A percentile compares a stretch with the other conserved stretches of the same genome.
Evolutionary conservation across 129 eudicot species (phyloP).

Genomic region (Helianthus tuberosus): DNA sequence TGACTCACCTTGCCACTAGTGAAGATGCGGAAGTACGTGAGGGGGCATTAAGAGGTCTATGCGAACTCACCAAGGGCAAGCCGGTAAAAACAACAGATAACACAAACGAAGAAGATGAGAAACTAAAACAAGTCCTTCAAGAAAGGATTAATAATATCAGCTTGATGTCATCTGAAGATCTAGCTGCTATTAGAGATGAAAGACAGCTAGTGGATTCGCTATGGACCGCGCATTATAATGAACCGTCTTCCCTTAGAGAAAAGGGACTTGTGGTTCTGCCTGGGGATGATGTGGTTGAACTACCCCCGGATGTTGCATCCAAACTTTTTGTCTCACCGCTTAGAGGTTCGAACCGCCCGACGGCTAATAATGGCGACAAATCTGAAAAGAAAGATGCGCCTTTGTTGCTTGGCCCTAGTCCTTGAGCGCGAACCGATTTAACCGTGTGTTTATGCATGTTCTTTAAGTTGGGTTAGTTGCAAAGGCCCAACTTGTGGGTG

Average conservation of each 20-base stretch:
- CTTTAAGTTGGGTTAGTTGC: too few species aligned
- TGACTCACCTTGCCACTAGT: constrained; percentile 79
- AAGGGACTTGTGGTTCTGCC: constrained; percentile 85
- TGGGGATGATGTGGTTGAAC: constrained; percentile 55
- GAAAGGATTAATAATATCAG: constrained; percentile 72
- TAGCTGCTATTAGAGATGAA: constrained; percentile 76
- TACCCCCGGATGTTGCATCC: constrained; percentile 87
- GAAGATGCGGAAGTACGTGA: constrained; percentile 81
- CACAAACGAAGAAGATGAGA: constrained; percentile 52
- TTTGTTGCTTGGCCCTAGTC: constrained; percentile 66
- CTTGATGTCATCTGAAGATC: constrained; percentile 75
- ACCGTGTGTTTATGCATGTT: neutral
- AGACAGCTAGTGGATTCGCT: constrained; percentile 79
- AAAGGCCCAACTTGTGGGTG: too few species aligned
- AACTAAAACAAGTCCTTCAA: constrained; percentile 65
- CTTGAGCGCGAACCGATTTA: constrained; percentile 12
- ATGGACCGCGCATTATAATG: constrained; percentile 60
- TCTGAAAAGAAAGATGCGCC: constrained; percentile 56
- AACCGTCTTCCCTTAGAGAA: constrained; percentile 79
- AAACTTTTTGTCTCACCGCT: constrained; percentile 78
- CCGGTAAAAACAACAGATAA: constrained; percentile 21
- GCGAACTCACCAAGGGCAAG: constrained; percentile 58
- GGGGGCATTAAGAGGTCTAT: constrained; percentile 72
- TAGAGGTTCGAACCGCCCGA: constrained; percentile 46
- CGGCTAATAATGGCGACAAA: constrained; percentile 19